phyloP scores from a whole-genome alignment of 768 basidiomycete species.

The Kwoniella botswanensis region DNA sequence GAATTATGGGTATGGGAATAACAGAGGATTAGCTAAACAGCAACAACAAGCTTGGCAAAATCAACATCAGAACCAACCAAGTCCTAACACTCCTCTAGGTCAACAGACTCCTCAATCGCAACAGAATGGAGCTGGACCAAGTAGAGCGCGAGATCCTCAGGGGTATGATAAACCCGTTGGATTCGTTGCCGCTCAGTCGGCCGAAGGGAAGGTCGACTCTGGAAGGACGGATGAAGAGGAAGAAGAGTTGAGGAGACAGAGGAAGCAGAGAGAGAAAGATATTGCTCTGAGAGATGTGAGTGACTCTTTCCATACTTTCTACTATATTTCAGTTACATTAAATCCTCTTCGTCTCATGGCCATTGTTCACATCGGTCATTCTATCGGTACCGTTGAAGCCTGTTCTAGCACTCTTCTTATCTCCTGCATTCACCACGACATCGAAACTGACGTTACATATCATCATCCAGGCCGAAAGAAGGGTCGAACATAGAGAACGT shows the following conservation, averaged over 20 bases:
- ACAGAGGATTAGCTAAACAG: constrained; percentile 73
- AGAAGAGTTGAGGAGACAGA: constrained; percentile 79
- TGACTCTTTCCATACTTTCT: not conserved
- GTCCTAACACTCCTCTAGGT: not conserved
- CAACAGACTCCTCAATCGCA: constrained; percentile 21
- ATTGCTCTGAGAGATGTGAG: constrained; percentile 81
- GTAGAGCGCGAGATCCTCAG: constrained; percentile 68
- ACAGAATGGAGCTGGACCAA: constrained; percentile 31
- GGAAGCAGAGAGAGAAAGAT: constrained; percentile 77
- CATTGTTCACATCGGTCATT: not conserved
- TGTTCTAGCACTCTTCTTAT: too few species aligned
- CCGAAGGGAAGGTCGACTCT: constrained; percentile 60
- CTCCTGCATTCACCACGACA: too few species aligned
- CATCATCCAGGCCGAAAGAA: constrained; percentile 75
- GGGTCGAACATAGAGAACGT: constrained; percentile 90
- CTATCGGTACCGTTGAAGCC: too few species aligned
- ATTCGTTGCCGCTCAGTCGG: constrained; percentile 69
- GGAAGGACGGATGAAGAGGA: constrained; percentile 85
- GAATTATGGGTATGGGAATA: constrained; percentile 55
- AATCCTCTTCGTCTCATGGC: too few species aligned
- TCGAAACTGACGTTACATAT: not conserved
- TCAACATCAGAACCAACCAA: constrained; percentile 58
- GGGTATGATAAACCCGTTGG: constrained; percentile 77
- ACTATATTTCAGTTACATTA: not conserved
- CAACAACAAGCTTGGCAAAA: constrained; percentile 29